phyloP scores from a whole-genome alignment of 202 grass and related monocot genomes.

The Hordeum pubiflorum region DNA sequence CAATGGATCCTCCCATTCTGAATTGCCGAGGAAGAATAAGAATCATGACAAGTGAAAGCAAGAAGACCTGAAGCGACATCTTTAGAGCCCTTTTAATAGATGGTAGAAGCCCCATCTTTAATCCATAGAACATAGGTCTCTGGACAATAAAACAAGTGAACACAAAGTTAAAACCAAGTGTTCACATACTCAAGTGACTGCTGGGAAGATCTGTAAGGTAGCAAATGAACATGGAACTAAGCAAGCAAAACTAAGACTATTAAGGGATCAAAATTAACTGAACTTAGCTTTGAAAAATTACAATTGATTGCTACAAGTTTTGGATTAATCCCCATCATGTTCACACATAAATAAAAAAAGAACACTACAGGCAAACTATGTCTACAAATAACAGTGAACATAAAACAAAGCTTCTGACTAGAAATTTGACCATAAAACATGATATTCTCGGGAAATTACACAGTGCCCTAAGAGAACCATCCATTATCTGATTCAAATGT shows the following conservation, averaged over 20 bases:
- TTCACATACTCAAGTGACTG: not conserved
- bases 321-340: not conserved
- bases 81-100: slow-evolving; percentile 65
- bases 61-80: slow-evolving; percentile 56
- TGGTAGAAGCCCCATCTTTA: slow-evolving; percentile 72
- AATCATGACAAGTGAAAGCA: slow-evolving; percentile 39
- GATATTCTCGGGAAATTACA: not conserved
- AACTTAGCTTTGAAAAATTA: not conserved
- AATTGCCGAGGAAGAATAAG: slow-evolving; percentile 54
- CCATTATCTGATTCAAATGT: not conserved
- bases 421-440: slow-evolving; percentile 3
- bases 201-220: not conserved
- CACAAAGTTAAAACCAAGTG: not conserved
- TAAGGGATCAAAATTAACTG: slow-evolving; percentile 1
- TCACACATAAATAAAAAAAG: not conserved
- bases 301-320: not conserved
- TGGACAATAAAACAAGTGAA: slow-evolving; percentile 34
- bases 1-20: slow-evolving; percentile 41
- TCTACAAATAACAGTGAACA: not conserved
- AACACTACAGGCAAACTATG: not conserved
- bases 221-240: not conserved
- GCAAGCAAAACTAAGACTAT: not conserved
- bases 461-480: not conserved
- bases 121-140: slow-evolving; percentile 87
- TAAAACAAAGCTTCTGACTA: not conserved